A percentile compares a stretch with the other conserved stretches of the same genome.
phyloP scores from a whole-genome alignment of 2,329 filamentous ascomycete genomes.

The Ceratocystis papillata region DNA sequence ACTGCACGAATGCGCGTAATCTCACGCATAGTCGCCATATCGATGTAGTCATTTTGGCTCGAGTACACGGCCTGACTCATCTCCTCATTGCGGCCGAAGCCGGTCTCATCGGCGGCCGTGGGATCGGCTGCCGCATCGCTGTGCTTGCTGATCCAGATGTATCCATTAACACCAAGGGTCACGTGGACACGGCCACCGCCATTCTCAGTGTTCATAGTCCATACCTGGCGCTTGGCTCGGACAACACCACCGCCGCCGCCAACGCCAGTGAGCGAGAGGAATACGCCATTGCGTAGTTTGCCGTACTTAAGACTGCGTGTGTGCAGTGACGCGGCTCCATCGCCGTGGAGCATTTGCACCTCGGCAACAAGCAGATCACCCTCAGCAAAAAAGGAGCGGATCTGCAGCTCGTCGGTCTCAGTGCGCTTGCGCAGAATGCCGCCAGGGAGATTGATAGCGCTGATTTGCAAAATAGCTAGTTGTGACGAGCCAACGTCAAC shows the following conservation, averaged over 20 bases:
- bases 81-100: conserved; percentile 83
- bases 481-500: conserved; percentile 86
- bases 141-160: conserved; percentile 89
- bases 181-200: conserved; percentile 64
- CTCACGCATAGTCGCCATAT: conserved; percentile 66
- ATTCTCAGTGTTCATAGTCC: conserved; percentile 56
- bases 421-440: conserved; percentile 85
- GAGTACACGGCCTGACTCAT: conserved; percentile 78
- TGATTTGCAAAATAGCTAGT: conserved; percentile 73
- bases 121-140: conserved; percentile 47
- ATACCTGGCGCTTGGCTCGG: conserved; percentile 72
- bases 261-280: conserved; percentile 68
- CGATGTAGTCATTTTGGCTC: conserved; percentile 83
- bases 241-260: conserved; percentile 83
- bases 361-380: conserved; percentile 90
- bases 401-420: conserved; percentile 92
- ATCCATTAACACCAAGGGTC: conserved; percentile 88
- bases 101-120: conserved; percentile 45
- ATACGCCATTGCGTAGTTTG: conserved; percentile 87
- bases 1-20: conserved; percentile 76
- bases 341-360: conserved; percentile 77
- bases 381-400: conserved; percentile 92
- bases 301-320: conserved; percentile 87
- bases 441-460: conserved; percentile 86
- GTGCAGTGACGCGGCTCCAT: conserved; percentile 79